phyloP scores from a whole-genome alignment of 1,139 yeast species.

The Geotrichum klebahnii region DNA sequence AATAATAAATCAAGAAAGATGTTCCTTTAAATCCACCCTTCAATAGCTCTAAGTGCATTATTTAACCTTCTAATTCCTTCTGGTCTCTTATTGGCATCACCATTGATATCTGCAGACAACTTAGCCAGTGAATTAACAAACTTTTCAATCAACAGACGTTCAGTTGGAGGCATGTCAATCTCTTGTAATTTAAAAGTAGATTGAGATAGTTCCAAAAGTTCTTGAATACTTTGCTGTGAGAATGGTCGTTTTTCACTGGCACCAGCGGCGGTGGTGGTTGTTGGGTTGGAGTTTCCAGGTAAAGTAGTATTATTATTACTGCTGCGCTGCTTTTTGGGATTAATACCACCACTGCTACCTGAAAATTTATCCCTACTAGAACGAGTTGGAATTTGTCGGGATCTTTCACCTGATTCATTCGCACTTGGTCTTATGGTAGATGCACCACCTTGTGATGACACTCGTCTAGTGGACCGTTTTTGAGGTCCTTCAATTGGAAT shows the following conservation, averaged over 20 bases:
- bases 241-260: background rate
- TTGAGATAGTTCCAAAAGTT: constrained; percentile 30
- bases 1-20: no score
- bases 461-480: background rate
- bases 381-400: background rate
- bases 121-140: constrained; percentile 79
- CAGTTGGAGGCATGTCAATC: constrained; percentile 69
- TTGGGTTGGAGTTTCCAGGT: no score
- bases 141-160: constrained; percentile 74
- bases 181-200: constrained; percentile 55
- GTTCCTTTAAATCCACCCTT: constrained; percentile 65
- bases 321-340: no score
- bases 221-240: constrained; percentile 28
- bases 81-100: constrained; percentile 72
- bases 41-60: constrained; percentile 76
- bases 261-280: background rate
- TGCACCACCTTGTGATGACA: background rate
- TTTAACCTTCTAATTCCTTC: constrained; percentile 77
- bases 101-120: constrained; percentile 81
- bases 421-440: no score
- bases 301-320: background rate
- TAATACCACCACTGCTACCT: background rate
- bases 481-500: background rate
- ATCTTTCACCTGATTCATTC: no score
- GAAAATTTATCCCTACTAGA: background rate